Percentiles rank a stretch among this genome's conserved stretches.
These are phyloP conservation scores for Spirogloea muscicola DNA, from an alignment of 139 green algal genomes.

Conservation along the genomic window DNA sequence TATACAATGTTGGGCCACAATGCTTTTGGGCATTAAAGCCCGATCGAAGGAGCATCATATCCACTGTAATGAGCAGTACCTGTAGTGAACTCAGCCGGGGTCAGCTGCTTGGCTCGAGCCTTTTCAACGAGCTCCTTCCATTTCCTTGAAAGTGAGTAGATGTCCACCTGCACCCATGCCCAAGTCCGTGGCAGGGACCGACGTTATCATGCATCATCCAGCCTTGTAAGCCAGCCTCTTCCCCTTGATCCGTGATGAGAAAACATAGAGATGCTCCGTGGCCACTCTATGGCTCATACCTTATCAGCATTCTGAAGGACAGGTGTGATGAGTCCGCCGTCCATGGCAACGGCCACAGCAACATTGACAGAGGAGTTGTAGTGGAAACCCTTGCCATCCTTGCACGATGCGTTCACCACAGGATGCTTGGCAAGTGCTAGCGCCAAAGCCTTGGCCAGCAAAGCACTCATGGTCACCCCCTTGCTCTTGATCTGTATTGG, in stretches of 20 bases:
- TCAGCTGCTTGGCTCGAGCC: constrained; percentile 87
- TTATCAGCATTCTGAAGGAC: constrained; percentile 88
- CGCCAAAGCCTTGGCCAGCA: constrained; percentile 91
- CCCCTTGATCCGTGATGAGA: too few species aligned
- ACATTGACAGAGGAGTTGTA: constrained; percentile 94
- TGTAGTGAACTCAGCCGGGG: constrained; percentile 49
- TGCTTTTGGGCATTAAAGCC: too few species aligned
- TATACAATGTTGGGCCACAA: too few species aligned
- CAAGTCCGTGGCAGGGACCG: too few species aligned
- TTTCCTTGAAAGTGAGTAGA: constrained; percentile 86
- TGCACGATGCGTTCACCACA: constrained; percentile 70
- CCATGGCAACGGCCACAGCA: constrained; percentile 89
- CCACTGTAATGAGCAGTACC: too few species aligned
- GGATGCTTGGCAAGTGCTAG: constrained; percentile 87
- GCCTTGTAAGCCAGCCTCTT: too few species aligned
- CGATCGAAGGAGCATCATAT: too few species aligned
- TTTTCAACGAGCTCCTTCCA: constrained; percentile 82
- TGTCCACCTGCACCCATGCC: constrained; percentile 76
- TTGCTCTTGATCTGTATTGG: constrained; percentile 87
- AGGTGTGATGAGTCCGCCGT: constrained; percentile 92
- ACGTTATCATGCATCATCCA: too few species aligned
- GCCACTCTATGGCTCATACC: constrained; percentile 21
- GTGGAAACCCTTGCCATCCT: constrained; percentile 67
- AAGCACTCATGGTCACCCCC: constrained; percentile 95
- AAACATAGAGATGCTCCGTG: too few species aligned